Conservation (phyloP, 2,329 filamentous ascomycete genomes). For the Tolypocladium tropicale region DNA sequence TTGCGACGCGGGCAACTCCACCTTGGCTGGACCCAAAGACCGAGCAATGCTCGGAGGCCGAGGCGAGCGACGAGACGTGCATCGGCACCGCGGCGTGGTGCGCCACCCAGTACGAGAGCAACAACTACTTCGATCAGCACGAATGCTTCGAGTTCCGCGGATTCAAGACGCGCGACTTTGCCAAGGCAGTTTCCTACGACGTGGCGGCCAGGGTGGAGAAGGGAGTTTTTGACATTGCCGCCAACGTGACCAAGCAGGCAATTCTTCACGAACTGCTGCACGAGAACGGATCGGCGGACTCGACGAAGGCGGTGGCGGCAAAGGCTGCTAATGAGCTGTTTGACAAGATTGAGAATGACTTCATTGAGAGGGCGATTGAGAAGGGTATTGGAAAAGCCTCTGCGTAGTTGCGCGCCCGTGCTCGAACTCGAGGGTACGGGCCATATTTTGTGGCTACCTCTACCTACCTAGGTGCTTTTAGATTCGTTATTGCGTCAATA, state of each 20-base stretch:
- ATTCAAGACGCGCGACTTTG: not conserved
- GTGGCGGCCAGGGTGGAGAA: not conserved
- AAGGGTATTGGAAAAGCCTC: not conserved
- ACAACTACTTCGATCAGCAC: not conserved
- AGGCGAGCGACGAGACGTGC: not conserved
- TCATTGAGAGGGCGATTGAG: not conserved
- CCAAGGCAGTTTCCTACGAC: not conserved
- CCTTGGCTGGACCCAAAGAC: not conserved
- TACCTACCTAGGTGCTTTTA: no score
- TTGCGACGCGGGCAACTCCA: not conserved
- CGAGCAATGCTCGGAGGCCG: not conserved
- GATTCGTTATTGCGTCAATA: no score
- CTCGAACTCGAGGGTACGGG: no score
- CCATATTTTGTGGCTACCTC: no score
- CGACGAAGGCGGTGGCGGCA: not conserved
- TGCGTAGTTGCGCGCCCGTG: no score
- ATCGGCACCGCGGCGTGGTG: not conserved
- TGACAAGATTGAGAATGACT: not conserved
- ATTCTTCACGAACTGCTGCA: not conserved
- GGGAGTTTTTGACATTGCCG: not conserved
- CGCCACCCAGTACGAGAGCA: not conserved
- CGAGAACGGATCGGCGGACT: not conserved
- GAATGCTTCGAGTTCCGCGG: not conserved
- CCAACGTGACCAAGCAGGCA: not conserved
- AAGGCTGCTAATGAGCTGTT: not conserved